Conservation (phyloP, 306 rosid genomes). For the Malus domestica region ASM211411v1 NC_041805.1:26374501-26375000, state of each 20-base stretch:
- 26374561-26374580: slow-evolving; percentile 39
- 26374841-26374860: slow-evolving; percentile 51
- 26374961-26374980: slow-evolving; percentile 44
- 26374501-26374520: slow-evolving; percentile 9
- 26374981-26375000: slow-evolving; percentile 86
- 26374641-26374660: slow-evolving; percentile 35
- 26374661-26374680: slow-evolving; percentile 58
- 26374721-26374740: slow-evolving; percentile 3
- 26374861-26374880: slow-evolving; percentile 89
- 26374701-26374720: slow-evolving; percentile 69
- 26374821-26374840: slow-evolving; percentile 32
- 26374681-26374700: slow-evolving; percentile 61
- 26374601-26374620: slow-evolving; percentile 74
- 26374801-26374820: neutral
- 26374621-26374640: slow-evolving; percentile 55
- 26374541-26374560: slow-evolving; percentile 62
- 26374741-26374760: neutral
- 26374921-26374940: slow-evolving; percentile 33
- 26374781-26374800: slow-evolving; percentile 15
- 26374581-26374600: slow-evolving; percentile 49
- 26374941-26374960: slow-evolving; percentile 56
- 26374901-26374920: slow-evolving; percentile 29
- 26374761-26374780: neutral
- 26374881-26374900: slow-evolving; percentile 43
- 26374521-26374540: slow-evolving; percentile 75